Evolutionary conservation across 2,329 filamentous ascomycete genomes (phyloP).

Genomic region (Ceratocystis huliohia): DNA sequence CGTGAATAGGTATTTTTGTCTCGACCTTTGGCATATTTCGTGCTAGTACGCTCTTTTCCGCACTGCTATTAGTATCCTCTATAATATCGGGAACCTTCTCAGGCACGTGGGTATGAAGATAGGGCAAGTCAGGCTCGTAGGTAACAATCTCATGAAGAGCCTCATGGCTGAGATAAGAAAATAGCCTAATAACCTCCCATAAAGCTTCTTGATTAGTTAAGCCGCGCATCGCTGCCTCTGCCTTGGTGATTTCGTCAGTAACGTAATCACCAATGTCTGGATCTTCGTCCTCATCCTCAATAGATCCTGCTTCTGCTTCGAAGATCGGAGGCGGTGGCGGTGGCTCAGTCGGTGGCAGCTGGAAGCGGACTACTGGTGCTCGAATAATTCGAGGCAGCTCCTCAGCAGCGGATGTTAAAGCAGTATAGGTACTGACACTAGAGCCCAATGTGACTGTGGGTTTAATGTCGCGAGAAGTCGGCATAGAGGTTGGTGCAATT

Average conservation of each 20-base stretch:
- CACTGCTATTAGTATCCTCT: background rate
- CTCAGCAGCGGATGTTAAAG: background rate
- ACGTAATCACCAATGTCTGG: conserved; percentile 48
- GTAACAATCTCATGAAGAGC: conserved; percentile 37
- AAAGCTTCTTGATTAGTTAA: conserved; percentile 32
- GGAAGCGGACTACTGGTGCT: conserved; percentile 29
- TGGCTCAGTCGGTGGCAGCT: conserved; percentile 31
- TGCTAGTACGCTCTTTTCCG: background rate
- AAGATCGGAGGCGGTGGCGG: conserved; percentile 24
- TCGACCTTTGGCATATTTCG: background rate
- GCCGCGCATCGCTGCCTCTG: conserved; percentile 37
- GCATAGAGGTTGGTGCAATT: background rate
- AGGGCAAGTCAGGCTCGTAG: conserved; percentile 29
- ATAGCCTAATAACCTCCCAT: conserved; percentile 35
- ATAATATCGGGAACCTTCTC: background rate
- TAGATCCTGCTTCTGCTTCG: conserved; percentile 15
- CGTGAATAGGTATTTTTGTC: background rate
- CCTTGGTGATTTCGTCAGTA: conserved; percentile 39
- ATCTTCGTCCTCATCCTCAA: conserved; percentile 36
- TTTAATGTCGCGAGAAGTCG: conserved; percentile 4
- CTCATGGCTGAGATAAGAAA: conserved; percentile 37
- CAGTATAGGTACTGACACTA: background rate
- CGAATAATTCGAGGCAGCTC: conserved; percentile 25
- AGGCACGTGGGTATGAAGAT: conserved; percentile 11
- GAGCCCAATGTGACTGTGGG: background rate